Conservation (phyloP, 192 early-diverging fungal genomes). For the Umbelopsis ramanniana region DNA sequence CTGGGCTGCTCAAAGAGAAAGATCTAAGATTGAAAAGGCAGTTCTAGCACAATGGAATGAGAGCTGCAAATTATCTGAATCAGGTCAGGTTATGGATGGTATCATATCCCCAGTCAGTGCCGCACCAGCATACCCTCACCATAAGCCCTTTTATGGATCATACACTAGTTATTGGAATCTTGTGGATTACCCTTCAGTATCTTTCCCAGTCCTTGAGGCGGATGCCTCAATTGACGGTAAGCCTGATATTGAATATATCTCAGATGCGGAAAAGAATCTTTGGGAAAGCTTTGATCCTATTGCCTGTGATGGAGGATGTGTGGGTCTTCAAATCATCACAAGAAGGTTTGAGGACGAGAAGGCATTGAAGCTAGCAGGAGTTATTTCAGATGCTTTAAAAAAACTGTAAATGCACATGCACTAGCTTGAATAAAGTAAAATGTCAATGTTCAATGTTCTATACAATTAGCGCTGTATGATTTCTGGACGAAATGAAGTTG, state of each 20-base stretch:
- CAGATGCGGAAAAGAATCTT: not conserved
- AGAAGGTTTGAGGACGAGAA: not conserved
- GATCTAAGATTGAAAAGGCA: not conserved
- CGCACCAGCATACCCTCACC: slow-evolving; percentile 1
- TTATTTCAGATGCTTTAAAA: not conserved
- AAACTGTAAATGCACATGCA: not conserved
- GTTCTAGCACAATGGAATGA: not conserved
- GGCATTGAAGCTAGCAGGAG: not conserved
- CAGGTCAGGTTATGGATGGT: not conserved
- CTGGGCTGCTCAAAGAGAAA: not conserved
- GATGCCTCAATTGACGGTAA: slow-evolving; percentile 12
- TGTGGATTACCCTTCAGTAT: slow-evolving; percentile 1
- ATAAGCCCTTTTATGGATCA: not conserved
- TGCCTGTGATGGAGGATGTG: not conserved
- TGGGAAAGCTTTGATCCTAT: not conserved
- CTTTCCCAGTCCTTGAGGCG: not conserved
- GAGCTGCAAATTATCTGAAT: not conserved
- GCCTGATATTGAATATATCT: not conserved
- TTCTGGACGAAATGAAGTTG: no score
- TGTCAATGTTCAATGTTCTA: no score
- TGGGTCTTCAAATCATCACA: not conserved
- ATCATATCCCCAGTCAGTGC: not conserved
- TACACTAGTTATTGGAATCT: slow-evolving; percentile 11
- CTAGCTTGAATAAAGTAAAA: no score
- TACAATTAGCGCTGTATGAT: no score